phyloP scores from a whole-genome alignment of 352 stramenopile genomes.

The Hyaloperonospora arabidopsidis region DNA sequence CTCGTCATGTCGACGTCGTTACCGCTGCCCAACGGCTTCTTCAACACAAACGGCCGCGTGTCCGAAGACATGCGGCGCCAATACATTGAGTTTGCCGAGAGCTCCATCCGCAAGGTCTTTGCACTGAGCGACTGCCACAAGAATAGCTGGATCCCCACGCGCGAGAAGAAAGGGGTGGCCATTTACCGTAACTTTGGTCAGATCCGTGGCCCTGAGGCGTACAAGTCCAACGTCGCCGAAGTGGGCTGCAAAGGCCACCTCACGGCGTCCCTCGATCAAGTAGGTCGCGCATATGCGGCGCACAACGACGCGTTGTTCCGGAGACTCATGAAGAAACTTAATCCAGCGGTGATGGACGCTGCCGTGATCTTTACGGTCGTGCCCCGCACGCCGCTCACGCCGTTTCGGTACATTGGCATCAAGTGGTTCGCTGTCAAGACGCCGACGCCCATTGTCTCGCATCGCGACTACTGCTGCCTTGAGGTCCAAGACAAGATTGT shows the following conservation, averaged over 20 bases:
- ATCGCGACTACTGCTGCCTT: constrained; percentile 81
- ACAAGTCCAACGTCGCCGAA: constrained; percentile 76
- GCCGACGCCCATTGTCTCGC: constrained; percentile 67
- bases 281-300: constrained; percentile 65
- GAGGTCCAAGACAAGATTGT: constrained; percentile 83
- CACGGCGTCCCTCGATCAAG: constrained; percentile 60
- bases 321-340: constrained; percentile 78
- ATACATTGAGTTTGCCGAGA: constrained; percentile 75
- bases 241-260: constrained; percentile 65
- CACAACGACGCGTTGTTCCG: constrained; percentile 73
- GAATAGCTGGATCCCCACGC: constrained; percentile 80
- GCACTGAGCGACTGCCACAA: constrained; percentile 70
- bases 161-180: constrained; percentile 75
- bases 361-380: constrained; percentile 75
- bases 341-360: constrained; percentile 62
- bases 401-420: constrained; percentile 81
- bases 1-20: constrained; percentile 45
- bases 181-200: constrained; percentile 76
- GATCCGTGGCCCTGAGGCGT: constrained; percentile 39
- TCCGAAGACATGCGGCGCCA: constrained; percentile 64
- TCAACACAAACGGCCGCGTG: constrained; percentile 54
- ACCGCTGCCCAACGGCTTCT: constrained; percentile 68
- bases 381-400: constrained; percentile 54
- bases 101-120: constrained; percentile 79
- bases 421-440: constrained; percentile 85